phyloP scores from a whole-genome alignment of 1,284 basidiomycete genomes.

The Irpex sp. region DNA sequence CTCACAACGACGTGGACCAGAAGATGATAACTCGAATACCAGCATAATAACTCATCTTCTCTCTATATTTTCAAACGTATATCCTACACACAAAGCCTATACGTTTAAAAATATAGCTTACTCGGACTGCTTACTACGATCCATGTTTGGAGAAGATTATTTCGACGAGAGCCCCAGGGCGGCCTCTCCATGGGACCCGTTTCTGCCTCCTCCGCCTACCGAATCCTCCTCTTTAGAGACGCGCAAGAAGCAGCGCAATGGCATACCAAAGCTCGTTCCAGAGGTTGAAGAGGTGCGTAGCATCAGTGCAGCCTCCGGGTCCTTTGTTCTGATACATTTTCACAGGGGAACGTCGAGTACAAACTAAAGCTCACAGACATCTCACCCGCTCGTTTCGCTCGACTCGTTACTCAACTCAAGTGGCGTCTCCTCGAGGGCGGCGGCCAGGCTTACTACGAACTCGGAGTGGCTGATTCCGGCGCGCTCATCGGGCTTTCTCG shows the following conservation, averaged over 20 bases:
- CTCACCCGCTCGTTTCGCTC: slow-evolving; percentile 66
- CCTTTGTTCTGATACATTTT: not conserved
- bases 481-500: slow-evolving; percentile 78
- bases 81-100: slow-evolving; percentile 4
- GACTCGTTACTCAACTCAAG: slow-evolving; percentile 90
- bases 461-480: slow-evolving; percentile 87
- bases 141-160: slow-evolving; percentile 78
- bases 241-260: slow-evolving; percentile 19
- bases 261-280: slow-evolving; percentile 61
- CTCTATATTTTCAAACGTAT: not conserved
- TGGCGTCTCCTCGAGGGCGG: slow-evolving; percentile 92
- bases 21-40: slow-evolving; percentile 68
- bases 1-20: slow-evolving; percentile 9
- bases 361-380: slow-evolving; percentile 79
- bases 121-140: not conserved
- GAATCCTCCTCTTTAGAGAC: slow-evolving; percentile 30
- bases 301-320: not conserved
- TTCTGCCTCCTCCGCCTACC: slow-evolving; percentile 53
- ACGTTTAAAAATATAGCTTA: not conserved
- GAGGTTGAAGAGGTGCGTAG: slow-evolving; percentile 60
- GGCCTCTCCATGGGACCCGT: slow-evolving; percentile 75
- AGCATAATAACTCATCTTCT: slow-evolving; percentile 12
- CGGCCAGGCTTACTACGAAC: slow-evolving; percentile 90
- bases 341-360: slow-evolving; percentile 79
- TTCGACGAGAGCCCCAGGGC: slow-evolving; percentile 70